Base-by-base conservation (phyloP, 495 filamentous ascomycete genomes). In the Aspergillus diversus region DNA sequence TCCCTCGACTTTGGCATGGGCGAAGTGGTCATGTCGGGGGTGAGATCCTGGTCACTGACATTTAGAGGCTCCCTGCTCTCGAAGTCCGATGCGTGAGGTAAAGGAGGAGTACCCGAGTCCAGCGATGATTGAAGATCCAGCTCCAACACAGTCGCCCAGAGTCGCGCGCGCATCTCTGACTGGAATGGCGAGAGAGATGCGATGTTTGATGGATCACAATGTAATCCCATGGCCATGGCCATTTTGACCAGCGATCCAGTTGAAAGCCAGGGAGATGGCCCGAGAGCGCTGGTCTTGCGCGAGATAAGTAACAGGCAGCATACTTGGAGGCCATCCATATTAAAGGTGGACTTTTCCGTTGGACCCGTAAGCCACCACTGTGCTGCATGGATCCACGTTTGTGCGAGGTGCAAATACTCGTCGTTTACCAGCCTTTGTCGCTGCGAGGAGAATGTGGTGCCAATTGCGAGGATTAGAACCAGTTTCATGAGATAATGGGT, bases 61-160 rank as follows among this genome's bases (percentile, higher is more conserved):
- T 86, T 86, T 5, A 71, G 65, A 1, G 82, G 83, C 1, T 75
- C 59, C 46, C 69, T 66, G 7, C 77, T 82, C 63, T 83, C 81
- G 58, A 81, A 83, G 4, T 83, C 78, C 13, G 71, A 65, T 0
- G 80, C 21, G 21, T 27, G 79, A 7, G 85, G 76, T 34, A 71
- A 66, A 0, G 76, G 78, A 11, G 77, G 75, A 66, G 78, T 74
- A 6, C 70, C 82, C 0, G 78, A 76, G 48, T 81, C 80, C 3
- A 85, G 7, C 12, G 59, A 61, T 16, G 57, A 49, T 60, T 86
- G 84, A 0, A 84, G 43, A 35, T 66, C 68, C 39, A 88, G 65
- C 56, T 89, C 86, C 3, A 87, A 59, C 6, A 89, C 76, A 7
- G 83, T 84, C 1, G 77, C 79, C 86, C 86, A 89, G 12, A 88